Base-by-base conservation (phyloP, 305 asterid species). In the Solanum hybrid region DNA sequence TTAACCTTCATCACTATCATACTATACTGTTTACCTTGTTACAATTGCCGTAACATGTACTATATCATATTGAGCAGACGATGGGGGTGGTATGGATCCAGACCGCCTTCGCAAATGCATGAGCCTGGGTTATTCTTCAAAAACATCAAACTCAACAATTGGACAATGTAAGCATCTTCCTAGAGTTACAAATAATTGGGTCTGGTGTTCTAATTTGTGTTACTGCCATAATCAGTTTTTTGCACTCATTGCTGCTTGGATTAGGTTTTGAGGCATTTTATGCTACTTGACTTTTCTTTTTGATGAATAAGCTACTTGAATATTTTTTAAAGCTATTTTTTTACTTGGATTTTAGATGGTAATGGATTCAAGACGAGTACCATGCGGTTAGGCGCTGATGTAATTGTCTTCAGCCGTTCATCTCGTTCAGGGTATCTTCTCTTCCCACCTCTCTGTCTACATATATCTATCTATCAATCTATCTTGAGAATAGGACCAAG, bases 301-400 rank as follows among this genome's bases (percentile, higher is more conserved):
- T 57, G 88, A 85, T 57, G 88, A 85, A 51, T 84, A 84, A 20
- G 88, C 88, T 85, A 22, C 76, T 20, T 85, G 88, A 22, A 85
- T 57, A 33, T 57, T 57, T 83, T 69, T 33, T 34, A 85, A 85
- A 85, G 46, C 76, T 85, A 31, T 82, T 29, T 9, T 51, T 57
- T 46, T 18, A 8, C 46, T 34, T 85, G 88, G 33, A 57, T 37
- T 57, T 86, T 97, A 97, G 99, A 97, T 93, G 99, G 99, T 89
- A 97, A 96, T 94, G 99, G 99, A 90, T 97, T 97, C 93, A 97
- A 96, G 95, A 97, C 99, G 90, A 97, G 99, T 92, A 97, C 99
- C 92, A 97, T 97, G 99, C 95, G 99, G 61, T 92, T 97, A 83
- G 99, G 99, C 28, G 99, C 99, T 89, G 99, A 97, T 90, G 99